Base-by-base conservation (phyloP, 306 rosid genomes). In the Comarum palustre region DNA sequence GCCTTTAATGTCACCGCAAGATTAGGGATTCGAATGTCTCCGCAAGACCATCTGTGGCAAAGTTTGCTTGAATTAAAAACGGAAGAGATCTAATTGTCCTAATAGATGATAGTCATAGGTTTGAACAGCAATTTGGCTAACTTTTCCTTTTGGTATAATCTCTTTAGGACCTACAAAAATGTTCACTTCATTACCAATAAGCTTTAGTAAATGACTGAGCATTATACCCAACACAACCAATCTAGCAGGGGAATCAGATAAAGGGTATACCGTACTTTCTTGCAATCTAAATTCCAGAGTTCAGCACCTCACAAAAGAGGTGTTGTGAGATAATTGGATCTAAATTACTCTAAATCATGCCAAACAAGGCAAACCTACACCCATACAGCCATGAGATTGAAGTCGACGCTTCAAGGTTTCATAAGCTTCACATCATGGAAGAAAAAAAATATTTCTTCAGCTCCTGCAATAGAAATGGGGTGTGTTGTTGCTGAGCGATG, bases 381-480 rank as follows among this genome's bases (percentile, higher is more conserved):
- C 65, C 73, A 66, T 27, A 31, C 10, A 6, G 42, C 73, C n/a
- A 16, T 16, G 0, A 59, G 31, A 52, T 24, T 22, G 9, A 57
- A 58, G 54, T 20, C 11, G 31, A n/a, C n/a, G 19, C 52, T 39
- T 38, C 46, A 55, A 31, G 62, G 62, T 58, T 65, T 29, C 66
- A 41, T 29, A 13, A 24, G 62, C 78, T 78, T 82, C 77, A 80
- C 79, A 73, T 16, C 10, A 46, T 64, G 55, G 58, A 73, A 67
- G 75, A 67, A 77, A 58, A 54, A 78, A 68, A n/a, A n/a, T n/a
- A 38, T 52, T 57, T 62, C 67, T 69, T 86, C 93, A 85, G 83
- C 83, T 80, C 68, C 85, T 69, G 85, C 87, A 82, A 77, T 77
- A 87, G 82, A 85, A 87, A 66, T 78, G 79, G 78, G 88, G 63